These are phyloP conservation scores for Colletotrichum sp. DNA, from an alignment of 2,329 filamentous ascomycete genomes.

Conservation along the genomic window DNA sequence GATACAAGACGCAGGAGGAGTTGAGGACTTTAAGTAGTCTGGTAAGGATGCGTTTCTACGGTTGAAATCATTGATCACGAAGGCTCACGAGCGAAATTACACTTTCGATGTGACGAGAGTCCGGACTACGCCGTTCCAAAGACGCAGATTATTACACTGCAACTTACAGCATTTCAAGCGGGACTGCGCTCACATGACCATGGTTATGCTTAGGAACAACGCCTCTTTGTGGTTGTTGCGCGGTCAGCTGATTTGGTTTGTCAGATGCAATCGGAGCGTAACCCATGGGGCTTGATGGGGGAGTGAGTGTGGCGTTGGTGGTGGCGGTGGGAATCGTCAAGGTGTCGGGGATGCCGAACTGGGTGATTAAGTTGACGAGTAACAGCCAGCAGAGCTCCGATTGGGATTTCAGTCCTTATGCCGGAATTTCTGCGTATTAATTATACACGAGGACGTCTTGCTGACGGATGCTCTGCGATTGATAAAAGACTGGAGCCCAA, in stretches of 20 bases:
- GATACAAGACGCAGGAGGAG: too few species aligned
- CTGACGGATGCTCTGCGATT: too few species aligned
- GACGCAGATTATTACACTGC: neutral
- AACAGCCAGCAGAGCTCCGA: too few species aligned
- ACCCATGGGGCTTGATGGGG: neutral
- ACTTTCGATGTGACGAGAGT: neutral
- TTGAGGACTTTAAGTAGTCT: too few species aligned
- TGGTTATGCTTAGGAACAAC: fast-evolving
- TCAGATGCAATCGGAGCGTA: fast-evolving
- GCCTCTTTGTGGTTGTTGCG: neutral
- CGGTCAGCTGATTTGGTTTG: neutral
- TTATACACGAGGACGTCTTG: too few species aligned
- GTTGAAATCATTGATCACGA: too few species aligned
- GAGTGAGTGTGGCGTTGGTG: neutral
- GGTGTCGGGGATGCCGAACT: neutral
- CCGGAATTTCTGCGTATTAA: too few species aligned
- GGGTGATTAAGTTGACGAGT: too few species aligned
- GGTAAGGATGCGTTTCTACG: too few species aligned
- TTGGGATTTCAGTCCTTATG: too few species aligned
- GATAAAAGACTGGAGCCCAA: too few species aligned
- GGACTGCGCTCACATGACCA: fast-evolving
- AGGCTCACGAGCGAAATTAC: too few species aligned
- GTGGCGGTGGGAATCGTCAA: neutral
- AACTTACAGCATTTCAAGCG: neutral
- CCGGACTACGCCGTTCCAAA: neutral